These are phyloP conservation scores for Aspergillus texensis DNA, from an alignment of 2,329 filamentous ascomycete species.

Conservation along the genomic window DNA sequence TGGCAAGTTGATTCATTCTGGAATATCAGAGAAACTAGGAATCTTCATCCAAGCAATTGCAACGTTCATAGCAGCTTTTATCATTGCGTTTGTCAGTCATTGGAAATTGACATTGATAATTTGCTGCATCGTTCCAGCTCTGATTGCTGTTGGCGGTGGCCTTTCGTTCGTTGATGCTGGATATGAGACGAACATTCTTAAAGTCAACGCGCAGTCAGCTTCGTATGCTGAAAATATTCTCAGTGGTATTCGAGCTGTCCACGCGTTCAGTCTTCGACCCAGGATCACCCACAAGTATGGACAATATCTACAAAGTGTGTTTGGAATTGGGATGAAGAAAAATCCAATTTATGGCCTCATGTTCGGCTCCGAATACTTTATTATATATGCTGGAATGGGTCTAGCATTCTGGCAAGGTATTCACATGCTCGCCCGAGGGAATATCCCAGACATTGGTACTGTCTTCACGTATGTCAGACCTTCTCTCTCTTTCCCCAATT, in stretches of 20 bases:
- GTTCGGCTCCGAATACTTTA: constrained; percentile 19
- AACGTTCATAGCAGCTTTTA: constrained; percentile 26
- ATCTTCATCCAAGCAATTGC: constrained; percentile 23
- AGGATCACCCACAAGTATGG: constrained; percentile 23
- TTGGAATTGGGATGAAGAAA: constrained; percentile 20
- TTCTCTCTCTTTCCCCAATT: not conserved
- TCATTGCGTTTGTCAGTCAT: constrained; percentile 26
- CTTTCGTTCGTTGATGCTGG: constrained; percentile 20
- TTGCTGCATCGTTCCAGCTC: constrained; percentile 23
- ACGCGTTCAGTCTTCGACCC: constrained; percentile 26
- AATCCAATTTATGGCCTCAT: constrained; percentile 21
- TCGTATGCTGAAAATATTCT: constrained; percentile 25
- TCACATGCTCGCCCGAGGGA: constrained; percentile 30
- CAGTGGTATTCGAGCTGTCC: constrained; percentile 16
- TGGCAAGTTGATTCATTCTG: constrained; percentile 24
- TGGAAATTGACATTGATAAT: constrained; percentile 29
- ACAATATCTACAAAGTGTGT: constrained; percentile 20
- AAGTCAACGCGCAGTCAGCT: constrained; percentile 22
- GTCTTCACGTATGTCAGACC: constrained; percentile 26
- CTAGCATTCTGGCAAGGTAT: constrained; percentile 52
- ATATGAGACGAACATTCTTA: constrained; percentile 24
- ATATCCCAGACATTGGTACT: constrained; percentile 28
- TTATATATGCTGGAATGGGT: constrained; percentile 37
- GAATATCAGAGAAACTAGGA: constrained; percentile 27
- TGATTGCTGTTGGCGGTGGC: constrained; percentile 16